Evolutionary conservation across 2,329 filamentous ascomycete genomes (phyloP).

Genomic region (Penicillium nordicum): DNA sequence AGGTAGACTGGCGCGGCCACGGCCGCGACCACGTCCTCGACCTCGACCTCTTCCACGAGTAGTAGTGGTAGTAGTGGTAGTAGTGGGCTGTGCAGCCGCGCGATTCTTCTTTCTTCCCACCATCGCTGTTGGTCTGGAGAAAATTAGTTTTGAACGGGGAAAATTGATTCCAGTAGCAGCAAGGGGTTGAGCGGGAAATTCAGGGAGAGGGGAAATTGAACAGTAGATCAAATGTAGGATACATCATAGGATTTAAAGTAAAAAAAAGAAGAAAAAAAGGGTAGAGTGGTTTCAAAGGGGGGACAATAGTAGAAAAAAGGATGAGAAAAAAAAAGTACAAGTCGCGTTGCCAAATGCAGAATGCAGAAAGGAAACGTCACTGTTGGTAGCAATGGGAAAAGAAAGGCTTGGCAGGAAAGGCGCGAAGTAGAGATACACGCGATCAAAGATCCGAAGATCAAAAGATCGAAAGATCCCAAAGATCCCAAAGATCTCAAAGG

Average conservation of each 20-base stretch:
- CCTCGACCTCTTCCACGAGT: constrained; percentile 16
- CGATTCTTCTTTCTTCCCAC: constrained; percentile 37
- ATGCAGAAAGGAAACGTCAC: constrained; percentile 3
- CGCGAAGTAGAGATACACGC: constrained; percentile 3
- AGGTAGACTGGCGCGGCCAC: constrained; percentile 12
- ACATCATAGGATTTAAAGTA: neutral
- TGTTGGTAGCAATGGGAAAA: neutral
- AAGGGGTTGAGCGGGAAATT: neutral
- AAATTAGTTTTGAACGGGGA: constrained; percentile 5
- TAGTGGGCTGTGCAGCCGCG: constrained; percentile 24
- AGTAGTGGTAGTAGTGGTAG: constrained; percentile 16
- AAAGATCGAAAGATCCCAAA: neutral
- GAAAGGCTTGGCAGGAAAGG: constrained; percentile 4
- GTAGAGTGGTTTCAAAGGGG: neutral
- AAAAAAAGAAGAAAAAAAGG: too few relatives aligned
- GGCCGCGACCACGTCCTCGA: constrained; percentile 19
- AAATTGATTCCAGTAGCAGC: neutral
- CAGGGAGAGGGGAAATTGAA: neutral
- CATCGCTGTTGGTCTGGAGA: constrained; percentile 29
- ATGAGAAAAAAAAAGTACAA: neutral
- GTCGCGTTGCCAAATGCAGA: constrained; percentile 1
- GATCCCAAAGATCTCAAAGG: neutral
- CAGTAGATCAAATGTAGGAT: neutral
- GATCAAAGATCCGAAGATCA: neutral
- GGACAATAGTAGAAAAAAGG: neutral